Base-by-base conservation (phyloP, 306 rosid genomes). In the Lupinus albus region DNA sequence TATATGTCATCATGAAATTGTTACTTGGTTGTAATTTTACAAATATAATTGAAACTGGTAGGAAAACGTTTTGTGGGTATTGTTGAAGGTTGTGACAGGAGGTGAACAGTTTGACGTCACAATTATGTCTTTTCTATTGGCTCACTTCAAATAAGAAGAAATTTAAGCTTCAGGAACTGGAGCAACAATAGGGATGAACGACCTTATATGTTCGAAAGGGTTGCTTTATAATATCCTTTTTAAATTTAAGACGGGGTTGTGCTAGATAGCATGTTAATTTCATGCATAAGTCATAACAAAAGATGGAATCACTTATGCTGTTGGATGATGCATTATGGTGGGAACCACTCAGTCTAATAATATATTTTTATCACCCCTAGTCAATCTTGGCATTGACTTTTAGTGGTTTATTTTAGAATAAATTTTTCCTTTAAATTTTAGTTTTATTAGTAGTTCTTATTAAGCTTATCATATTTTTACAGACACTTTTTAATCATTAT, bases 11-110 rank as follows among this genome's bases (percentile, higher is more conserved):
- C 28, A 58, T 42, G 49, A 44, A 36, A 33, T 59, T 57, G 65
- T 58, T 72, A 61, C 66, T 65, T 60, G 39, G 49, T 3, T 52
- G 32, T 52, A 51, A 36, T 32, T 60, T 55, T 46, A 54, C 47
- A 62, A 32, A 64, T 66, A 57, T 16, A 49, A 13, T 53, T 79
- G 61, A 47, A 69, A 57, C 51, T 46, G 65, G 70, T 70, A 49
- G 67, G 63, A 33, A 69, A 32, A 21, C 60, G 33, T 39, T 61
- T 25, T 41, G 13, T 1, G 67, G 25, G 55, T 13, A 46, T 11
- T 60, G 15, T 70, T 55, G 51, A 65, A 66, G 56, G 20, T 74
- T 56, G 53, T 44, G 68, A 38, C 49, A 48, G 4, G 67, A n/a
- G 75, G 41, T 42, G 33, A 50, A 13, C 47, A 39, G 72, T 75